phyloP scores from a whole-genome alignment of 306 rosid genomes.

The Ormosia emarginata region DNA sequence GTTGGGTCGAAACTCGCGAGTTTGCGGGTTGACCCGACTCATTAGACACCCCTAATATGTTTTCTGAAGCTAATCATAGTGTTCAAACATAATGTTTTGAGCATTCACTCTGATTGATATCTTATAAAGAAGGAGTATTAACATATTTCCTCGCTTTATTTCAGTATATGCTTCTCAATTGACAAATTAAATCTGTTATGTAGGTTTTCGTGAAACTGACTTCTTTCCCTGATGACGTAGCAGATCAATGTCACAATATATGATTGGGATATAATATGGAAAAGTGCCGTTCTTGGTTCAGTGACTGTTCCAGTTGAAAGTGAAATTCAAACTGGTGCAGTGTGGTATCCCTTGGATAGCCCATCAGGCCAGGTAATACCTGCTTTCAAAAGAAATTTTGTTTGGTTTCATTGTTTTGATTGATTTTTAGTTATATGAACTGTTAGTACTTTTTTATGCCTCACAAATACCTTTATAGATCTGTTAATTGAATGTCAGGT shows the following conservation, averaged over 20 bases:
- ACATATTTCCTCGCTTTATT: slow-evolving; percentile 1
- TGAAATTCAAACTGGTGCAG: slow-evolving; percentile 91
- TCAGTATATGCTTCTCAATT: slow-evolving; percentile 22
- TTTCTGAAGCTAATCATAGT: slow-evolving; percentile 9
- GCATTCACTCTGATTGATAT: slow-evolving; percentile 2
- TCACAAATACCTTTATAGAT: slow-evolving; percentile 24
- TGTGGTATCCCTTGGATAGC: slow-evolving; percentile 83
- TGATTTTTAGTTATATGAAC: slow-evolving; percentile 13
- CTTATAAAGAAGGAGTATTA: not conserved
- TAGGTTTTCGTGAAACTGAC: slow-evolving; percentile 53
- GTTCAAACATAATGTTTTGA: not conserved
- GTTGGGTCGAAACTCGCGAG: too few species aligned
- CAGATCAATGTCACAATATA: slow-evolving; percentile 93
- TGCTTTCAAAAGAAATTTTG: not conserved
- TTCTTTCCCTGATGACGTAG: slow-evolving; percentile 42
- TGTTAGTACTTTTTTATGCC: slow-evolving; percentile 10
- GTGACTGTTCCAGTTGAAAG: slow-evolving; percentile 83
- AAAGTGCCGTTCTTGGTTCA: slow-evolving; percentile 95
- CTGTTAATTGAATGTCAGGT: slow-evolving; percentile 59
- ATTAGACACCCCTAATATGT: too few species aligned
- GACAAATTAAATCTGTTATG: slow-evolving; percentile 32
- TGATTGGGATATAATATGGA: slow-evolving; percentile 99
- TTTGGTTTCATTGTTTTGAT: slow-evolving; percentile 16
- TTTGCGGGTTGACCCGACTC: too few species aligned
- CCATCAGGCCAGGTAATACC: slow-evolving; percentile 86